Conservation (phyloP, 2,329 filamentous ascomycete species). For the Epichloe coenophiala region DNA sequence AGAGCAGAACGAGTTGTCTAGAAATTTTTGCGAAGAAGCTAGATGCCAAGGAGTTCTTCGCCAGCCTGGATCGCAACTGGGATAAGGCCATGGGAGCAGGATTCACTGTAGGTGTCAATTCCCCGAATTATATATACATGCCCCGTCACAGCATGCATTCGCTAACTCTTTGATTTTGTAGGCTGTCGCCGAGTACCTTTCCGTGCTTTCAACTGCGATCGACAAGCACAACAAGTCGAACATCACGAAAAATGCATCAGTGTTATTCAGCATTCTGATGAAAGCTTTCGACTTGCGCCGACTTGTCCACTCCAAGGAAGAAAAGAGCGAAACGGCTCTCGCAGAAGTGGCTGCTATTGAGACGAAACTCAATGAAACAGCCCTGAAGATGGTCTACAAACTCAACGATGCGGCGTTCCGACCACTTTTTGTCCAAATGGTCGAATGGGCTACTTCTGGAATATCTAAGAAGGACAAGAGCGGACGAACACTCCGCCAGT, state of each 20-base stretch:
- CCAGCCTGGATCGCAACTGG: slow-evolving; percentile 63
- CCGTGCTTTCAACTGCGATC: slow-evolving; percentile 56
- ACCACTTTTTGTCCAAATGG: slow-evolving; percentile 74
- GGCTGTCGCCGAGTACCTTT: slow-evolving; percentile 56
- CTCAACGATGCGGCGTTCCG: slow-evolving; percentile 89
- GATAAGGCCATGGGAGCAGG: slow-evolving; percentile 46
- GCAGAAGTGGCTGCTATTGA: slow-evolving; percentile 48
- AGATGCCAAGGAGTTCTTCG: slow-evolving; percentile 63
- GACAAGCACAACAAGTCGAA: slow-evolving; percentile 65
- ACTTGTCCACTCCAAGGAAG: slow-evolving; percentile 33
- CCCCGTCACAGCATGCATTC: not conserved
- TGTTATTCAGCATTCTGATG: slow-evolving; percentile 53
- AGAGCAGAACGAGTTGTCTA: slow-evolving; percentile 55
- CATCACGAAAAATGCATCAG: slow-evolving; percentile 60
- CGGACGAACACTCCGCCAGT: slow-evolving; percentile 49
- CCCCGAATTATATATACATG: no score
- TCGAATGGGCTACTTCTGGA: slow-evolving; percentile 61
- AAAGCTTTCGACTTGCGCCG: slow-evolving; percentile 52
- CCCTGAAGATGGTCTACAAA: slow-evolving; percentile 88
- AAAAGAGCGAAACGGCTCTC: slow-evolving; percentile 28
- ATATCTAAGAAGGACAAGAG: slow-evolving; percentile 47
- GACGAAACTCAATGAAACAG: slow-evolving; percentile 50
- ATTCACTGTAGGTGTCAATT: slow-evolving; percentile 37
- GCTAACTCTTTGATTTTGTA: slow-evolving; percentile 15
- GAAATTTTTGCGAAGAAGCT: slow-evolving; percentile 64